Conservation (phyloP, 345 rosid genomes). For the Luvunga scandens region DNA sequence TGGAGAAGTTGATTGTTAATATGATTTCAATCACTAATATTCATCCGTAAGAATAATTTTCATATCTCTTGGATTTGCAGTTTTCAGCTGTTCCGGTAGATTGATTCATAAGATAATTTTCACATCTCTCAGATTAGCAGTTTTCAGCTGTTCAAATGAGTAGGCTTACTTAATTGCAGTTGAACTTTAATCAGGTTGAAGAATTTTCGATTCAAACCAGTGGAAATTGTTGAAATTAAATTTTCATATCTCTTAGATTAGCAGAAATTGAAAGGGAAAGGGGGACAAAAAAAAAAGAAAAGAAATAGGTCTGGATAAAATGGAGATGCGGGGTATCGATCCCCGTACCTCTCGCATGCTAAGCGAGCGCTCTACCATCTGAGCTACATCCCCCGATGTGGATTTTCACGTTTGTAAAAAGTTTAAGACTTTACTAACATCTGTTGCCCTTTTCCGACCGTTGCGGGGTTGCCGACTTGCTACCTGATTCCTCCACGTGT, state of each 20-base stretch:
- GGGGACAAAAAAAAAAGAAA: too few species aligned
- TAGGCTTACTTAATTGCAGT: too few species aligned
- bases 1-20: neutral
- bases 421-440: too few species aligned
- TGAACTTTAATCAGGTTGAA: neutral
- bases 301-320: rapidly evolving
- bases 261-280: too few species aligned
- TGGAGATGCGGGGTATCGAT: slow-evolving; percentile 28
- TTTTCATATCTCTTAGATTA: neutral
- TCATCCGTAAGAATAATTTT: neutral
- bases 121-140: too few species aligned
- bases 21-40: too few species aligned
- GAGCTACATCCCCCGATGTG: slow-evolving; percentile 24
- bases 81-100: too few species aligned
- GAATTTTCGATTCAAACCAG: neutral
- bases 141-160: too few species aligned
- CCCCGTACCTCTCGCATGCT: slow-evolving; percentile 49
- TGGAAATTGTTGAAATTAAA: neutral
- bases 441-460: too few species aligned
- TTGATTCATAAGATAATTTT: too few species aligned
- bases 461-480: too few species aligned
- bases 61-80: too few species aligned
- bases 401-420: rapidly evolving
- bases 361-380: slow-evolving; percentile 61
- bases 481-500: neutral